These are phyloP conservation scores for Clavispora asparagi DNA, from an alignment of 805 yeast genomes.

Conservation along the genomic window DNA sequence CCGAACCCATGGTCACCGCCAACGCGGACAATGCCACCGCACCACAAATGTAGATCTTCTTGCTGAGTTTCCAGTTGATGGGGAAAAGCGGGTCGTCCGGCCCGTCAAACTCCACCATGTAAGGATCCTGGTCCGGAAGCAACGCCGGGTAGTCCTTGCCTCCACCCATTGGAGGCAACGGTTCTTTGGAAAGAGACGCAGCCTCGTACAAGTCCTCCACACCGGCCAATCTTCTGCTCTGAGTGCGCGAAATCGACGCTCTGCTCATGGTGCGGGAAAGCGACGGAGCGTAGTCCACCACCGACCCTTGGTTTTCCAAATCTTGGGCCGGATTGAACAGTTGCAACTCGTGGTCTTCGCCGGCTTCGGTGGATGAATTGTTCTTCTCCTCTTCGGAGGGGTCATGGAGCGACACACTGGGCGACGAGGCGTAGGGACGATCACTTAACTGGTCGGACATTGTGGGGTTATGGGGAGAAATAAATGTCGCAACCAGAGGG, in stretches of 20 bases:
- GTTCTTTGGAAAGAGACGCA: constrained; percentile 22
- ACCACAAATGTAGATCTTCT: constrained; percentile 20
- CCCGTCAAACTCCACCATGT: constrained; percentile 71
- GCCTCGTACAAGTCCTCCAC: constrained; percentile 22
- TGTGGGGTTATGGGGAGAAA: background rate
- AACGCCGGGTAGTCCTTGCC: constrained; percentile 58
- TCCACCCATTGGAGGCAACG: constrained; percentile 56
- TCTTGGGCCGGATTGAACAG: background rate
- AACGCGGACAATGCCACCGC: constrained; percentile 30
- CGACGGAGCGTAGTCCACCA: background rate
- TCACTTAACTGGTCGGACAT: background rate
- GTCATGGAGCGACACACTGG: background rate
- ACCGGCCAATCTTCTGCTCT: constrained; percentile 19
- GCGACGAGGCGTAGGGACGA: background rate
- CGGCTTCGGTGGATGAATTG: background rate
- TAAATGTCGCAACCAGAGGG: background rate
- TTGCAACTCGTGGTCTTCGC: background rate
- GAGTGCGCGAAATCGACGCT: constrained; percentile 8
- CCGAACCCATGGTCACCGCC: constrained; percentile 64
- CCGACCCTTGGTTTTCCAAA: background rate
- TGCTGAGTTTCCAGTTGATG: constrained; percentile 58
- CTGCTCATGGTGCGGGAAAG: background rate
- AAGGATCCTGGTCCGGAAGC: constrained; percentile 50
- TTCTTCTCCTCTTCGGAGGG: background rate
- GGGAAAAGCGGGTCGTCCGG: constrained; percentile 78